Evolutionary conservation across 805 yeast species (phyloP).

Genomic region (Wickerhamiella lipophila): DNA sequence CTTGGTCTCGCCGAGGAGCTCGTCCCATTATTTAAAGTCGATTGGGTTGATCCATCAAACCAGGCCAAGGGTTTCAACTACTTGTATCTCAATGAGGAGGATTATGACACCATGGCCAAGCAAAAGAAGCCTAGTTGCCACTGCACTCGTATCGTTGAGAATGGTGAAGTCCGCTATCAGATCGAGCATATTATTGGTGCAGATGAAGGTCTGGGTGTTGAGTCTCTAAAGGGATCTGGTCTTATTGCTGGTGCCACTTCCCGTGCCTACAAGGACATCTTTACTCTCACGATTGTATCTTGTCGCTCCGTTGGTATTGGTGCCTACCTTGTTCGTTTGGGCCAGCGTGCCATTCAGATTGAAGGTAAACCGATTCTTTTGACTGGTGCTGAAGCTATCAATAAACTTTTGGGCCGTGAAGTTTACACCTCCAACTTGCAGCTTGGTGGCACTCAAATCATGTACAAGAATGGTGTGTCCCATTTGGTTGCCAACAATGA

Average conservation of each 20-base stretch:
- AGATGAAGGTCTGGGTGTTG: constrained; percentile 96
- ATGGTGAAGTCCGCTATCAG: constrained; percentile 70
- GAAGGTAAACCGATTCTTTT: constrained; percentile 98
- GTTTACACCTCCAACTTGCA: constrained; percentile 94
- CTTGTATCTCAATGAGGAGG: constrained; percentile 64
- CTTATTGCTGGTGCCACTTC: constrained; percentile 98
- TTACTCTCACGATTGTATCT: constrained; percentile 96
- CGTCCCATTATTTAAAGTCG: constrained; percentile 75
- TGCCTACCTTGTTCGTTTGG: constrained; percentile 94
- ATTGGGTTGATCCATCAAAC: constrained; percentile 70
- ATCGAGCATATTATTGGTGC: constrained; percentile 82
- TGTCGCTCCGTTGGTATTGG: constrained; percentile 99
- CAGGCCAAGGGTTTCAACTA: constrained; percentile 84
- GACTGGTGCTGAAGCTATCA: constrained; percentile 98
- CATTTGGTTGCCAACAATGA: constrained; percentile 96
- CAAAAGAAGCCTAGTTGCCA: constrained; percentile 38
- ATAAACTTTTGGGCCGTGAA: constrained; percentile 91
- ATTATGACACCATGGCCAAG: constrained; percentile 38
- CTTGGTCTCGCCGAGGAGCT: constrained; percentile 96
- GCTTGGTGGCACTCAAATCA: constrained; percentile 97
- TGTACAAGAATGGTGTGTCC: constrained; percentile 97
- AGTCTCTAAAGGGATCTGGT: constrained; percentile 96
- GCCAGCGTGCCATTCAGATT: constrained; percentile 97
- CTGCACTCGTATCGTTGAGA: constrained; percentile 69
- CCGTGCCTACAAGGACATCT: constrained; percentile 92